Percentiles rank a stretch among this genome's conserved stretches.
Conservation (phyloP, 192 early-diverging fungal genomes). For the Phlyctochytrium planicorne region DNA sequence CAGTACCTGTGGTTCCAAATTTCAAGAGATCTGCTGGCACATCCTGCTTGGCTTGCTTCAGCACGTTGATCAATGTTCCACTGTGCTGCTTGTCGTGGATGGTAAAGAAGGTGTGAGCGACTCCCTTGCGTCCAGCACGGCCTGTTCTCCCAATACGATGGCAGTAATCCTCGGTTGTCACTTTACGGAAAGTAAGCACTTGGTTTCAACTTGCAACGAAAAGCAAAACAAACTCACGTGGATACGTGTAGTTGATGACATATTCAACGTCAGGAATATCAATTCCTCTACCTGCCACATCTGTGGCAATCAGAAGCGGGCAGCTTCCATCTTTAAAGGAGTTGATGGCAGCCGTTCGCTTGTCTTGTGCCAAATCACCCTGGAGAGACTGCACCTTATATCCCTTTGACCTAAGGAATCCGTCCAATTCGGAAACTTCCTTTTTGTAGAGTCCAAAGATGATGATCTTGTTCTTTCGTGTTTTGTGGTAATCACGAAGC, state of each 20-base stretch:
- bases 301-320: slow-evolving; percentile 91
- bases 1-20: slow-evolving; percentile 76
- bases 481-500: slow-evolving; percentile 77
- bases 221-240: slow-evolving; percentile 37
- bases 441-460: slow-evolving; percentile 97
- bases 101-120: slow-evolving; percentile 92
- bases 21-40: slow-evolving; percentile 87
- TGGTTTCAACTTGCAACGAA: background rate
- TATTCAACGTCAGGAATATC: slow-evolving; percentile 85
- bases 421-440: slow-evolving; percentile 83
- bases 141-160: slow-evolving; percentile 91
- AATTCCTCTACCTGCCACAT: slow-evolving; percentile 73
- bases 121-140: slow-evolving; percentile 87
- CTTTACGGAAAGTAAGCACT: background rate
- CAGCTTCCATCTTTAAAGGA: slow-evolving; percentile 77
- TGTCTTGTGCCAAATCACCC: slow-evolving; percentile 85
- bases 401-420: slow-evolving; percentile 67
- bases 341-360: slow-evolving; percentile 76
- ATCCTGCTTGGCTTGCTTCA: slow-evolving; percentile 80
- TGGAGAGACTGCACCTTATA: slow-evolving; percentile 86
- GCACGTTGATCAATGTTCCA: slow-evolving; percentile 84
- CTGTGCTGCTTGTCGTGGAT: slow-evolving; percentile 75
- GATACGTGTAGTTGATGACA: slow-evolving; percentile 96
- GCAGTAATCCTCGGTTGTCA: slow-evolving; percentile 87
- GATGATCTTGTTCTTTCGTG: slow-evolving; percentile 82